Percentiles rank a stretch among this genome's conserved stretches.
phyloP scores from a whole-genome alignment of 768 basidiomycete genomes.

The Gloeopeniophorella convolvens region DNA sequence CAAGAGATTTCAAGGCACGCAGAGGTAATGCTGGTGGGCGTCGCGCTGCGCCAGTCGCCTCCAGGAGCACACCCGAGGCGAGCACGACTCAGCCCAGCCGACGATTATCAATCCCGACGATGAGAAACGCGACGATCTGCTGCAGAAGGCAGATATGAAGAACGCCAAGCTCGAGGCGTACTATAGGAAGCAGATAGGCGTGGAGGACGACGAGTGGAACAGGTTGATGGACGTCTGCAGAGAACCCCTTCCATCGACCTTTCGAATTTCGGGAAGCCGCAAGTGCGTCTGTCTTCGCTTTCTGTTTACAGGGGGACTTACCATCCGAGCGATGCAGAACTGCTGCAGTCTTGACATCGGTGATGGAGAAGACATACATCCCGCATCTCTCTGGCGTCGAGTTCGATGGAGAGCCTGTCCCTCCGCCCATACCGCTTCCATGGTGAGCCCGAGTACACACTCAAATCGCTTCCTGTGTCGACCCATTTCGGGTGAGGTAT shows the following conservation, averaged over 20 bases:
- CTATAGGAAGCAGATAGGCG: constrained; percentile 69
- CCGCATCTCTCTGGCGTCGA: constrained; percentile 64
- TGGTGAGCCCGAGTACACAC: constrained; percentile 48
- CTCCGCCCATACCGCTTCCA: constrained; percentile 75
- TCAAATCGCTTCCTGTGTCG: background rate
- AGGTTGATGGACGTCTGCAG: constrained; percentile 57
- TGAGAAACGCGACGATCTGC: constrained; percentile 41
- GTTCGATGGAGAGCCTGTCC: constrained; percentile 69
- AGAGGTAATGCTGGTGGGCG: too few species aligned
- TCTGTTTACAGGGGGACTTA: constrained; percentile 18
- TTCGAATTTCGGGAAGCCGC: constrained; percentile 84
- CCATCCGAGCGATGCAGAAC: constrained; percentile 36
- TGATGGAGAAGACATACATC: constrained; percentile 72
- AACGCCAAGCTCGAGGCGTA: constrained; percentile 64
- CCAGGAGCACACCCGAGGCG: too few species aligned
- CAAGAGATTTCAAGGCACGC: too few species aligned
- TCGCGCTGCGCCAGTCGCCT: too few species aligned
- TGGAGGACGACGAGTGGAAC: constrained; percentile 74
- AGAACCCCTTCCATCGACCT: constrained; percentile 83
- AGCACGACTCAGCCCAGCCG: too few species aligned
- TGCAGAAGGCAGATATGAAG: constrained; percentile 59
- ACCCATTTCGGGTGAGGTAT: constrained; percentile 51
- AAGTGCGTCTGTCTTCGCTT: constrained; percentile 43
- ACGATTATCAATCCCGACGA: constrained; percentile 17
- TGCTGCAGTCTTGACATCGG: constrained; percentile 69